phyloP scores from a whole-genome alignment of 805 yeast species.

The Geotrichum ghanense region DNA sequence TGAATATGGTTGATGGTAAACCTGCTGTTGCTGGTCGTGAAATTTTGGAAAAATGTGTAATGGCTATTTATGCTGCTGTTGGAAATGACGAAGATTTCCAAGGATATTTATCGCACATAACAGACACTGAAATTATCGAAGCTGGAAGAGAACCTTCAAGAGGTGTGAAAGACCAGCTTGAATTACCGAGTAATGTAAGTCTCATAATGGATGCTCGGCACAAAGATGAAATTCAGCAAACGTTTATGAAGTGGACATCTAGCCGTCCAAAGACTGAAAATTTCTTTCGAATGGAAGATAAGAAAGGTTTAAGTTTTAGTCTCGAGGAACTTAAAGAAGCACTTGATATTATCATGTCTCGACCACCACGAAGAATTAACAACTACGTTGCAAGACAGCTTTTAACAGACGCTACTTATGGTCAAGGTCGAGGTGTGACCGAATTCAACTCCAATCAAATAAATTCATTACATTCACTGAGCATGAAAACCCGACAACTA shows the following conservation, averaged over 20 bases:
- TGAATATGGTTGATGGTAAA: neutral
- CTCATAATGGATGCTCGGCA: slow-evolving; percentile 1
- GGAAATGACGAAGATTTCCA: neutral
- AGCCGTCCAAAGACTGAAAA: slow-evolving; percentile 7
- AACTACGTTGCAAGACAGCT: slow-evolving; percentile 15
- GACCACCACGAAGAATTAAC: slow-evolving; percentile 18
- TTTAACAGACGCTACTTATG: slow-evolving; percentile 10
- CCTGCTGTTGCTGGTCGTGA: neutral
- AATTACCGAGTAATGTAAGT: neutral
- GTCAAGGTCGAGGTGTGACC: slow-evolving; percentile 12
- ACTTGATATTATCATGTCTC: slow-evolving; percentile 11
- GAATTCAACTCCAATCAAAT: slow-evolving; percentile 7
- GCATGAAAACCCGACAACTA: slow-evolving; percentile 10
- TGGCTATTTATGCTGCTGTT: neutral
- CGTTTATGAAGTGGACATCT: slow-evolving; percentile 10
- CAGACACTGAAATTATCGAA: neutral
- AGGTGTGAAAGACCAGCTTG: neutral
- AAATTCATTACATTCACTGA: slow-evolving; percentile 7
- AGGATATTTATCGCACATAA: neutral
- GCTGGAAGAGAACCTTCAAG: slow-evolving; percentile 1
- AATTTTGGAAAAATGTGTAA: neutral
- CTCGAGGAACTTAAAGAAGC: slow-evolving; percentile 12
- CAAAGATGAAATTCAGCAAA: neutral
- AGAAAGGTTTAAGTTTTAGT: slow-evolving; percentile 9
- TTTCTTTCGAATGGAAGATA: slow-evolving; percentile 14